These are phyloP conservation scores for Diplodia intermedia DNA, from an alignment of 2,329 filamentous ascomycete genomes.

Conservation along the genomic window DNA sequence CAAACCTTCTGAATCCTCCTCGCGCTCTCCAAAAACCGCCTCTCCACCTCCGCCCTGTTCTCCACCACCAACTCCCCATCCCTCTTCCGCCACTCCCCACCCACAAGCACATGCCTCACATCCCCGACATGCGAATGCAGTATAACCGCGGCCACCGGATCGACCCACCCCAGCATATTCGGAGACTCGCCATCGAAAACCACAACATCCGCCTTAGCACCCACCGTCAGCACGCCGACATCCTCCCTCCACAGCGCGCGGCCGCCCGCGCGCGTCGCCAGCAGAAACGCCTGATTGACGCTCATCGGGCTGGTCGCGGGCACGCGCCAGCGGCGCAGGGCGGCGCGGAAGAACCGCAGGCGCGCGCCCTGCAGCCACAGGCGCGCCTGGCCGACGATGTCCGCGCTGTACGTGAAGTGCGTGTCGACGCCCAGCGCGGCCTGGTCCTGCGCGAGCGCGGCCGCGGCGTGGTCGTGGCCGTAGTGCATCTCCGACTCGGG, in stretches of 20 bases:
- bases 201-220: conserved; percentile 63
- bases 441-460: conserved; percentile 58
- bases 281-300: conserved; percentile 62
- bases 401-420: conserved; percentile 60
- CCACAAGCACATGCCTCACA: conserved; percentile 59
- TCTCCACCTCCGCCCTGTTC: conserved; percentile 35
- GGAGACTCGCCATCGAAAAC: conserved; percentile 61
- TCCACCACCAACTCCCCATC: conserved; percentile 48
- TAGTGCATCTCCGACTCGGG: conserved; percentile 67
- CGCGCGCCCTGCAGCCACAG: conserved; percentile 61
- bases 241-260: conserved; percentile 60
- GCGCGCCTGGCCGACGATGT: conserved; percentile 56
- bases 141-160: conserved; percentile 64
- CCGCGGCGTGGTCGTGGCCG: conserved; percentile 59
- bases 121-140: conserved; percentile 63
- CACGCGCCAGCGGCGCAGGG: conserved; percentile 52
- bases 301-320: conserved; percentile 60
- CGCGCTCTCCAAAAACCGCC: conserved; percentile 38
- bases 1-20: conserved; percentile 38
- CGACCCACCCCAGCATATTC: conserved; percentile 60
- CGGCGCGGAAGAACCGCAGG: conserved; percentile 48
- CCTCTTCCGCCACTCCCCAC: conserved; percentile 58
- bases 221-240: conserved; percentile 57
- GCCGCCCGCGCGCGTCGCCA: conserved; percentile 61
- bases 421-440: conserved; percentile 62